Percentiles rank a stretch among this genome's conserved stretches.
Conservation (phyloP, 768 basidiomycete genomes). For the Galerina marginata region DNA sequence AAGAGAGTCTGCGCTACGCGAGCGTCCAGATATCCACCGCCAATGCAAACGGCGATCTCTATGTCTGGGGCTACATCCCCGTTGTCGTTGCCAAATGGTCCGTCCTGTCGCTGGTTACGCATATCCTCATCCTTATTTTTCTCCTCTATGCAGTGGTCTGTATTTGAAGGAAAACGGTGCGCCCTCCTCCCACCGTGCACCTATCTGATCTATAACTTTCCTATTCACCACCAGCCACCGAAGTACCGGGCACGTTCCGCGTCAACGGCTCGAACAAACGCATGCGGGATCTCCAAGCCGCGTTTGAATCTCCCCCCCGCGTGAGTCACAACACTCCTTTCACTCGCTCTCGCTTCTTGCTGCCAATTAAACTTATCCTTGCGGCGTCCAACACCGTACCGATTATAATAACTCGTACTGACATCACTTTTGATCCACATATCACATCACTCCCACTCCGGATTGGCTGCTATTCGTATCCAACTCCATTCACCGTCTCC, state of each 20-base stretch:
- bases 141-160: constrained; percentile 63
- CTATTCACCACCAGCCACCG: constrained; percentile 63
- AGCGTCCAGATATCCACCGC: constrained; percentile 94
- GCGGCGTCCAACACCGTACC: no score
- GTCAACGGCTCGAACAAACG: constrained; percentile 95
- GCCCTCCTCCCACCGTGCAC: constrained; percentile 16
- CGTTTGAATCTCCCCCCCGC: constrained; percentile 88
- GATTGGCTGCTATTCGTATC: no score
- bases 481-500: no score
- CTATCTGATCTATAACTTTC: neutral
- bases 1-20: constrained; percentile 84
- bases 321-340: constrained; percentile 45
- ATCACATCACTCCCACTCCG: neutral
- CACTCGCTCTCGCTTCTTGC: neutral
- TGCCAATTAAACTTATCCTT: constrained; percentile 1
- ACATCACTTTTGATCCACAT: neutral
- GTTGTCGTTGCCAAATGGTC: constrained; percentile 98
- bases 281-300: constrained; percentile 92
- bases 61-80: constrained; percentile 94
- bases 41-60: constrained; percentile 79
- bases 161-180: constrained; percentile 94
- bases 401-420: no score
- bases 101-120: constrained; percentile 25
- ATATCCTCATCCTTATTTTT: constrained; percentile 4
- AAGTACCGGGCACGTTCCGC: constrained; percentile 92